These are phyloP conservation scores for Spergularia bocconei DNA, from an alignment of 148 eudicot genomes.

Conservation along the genomic window DNA sequence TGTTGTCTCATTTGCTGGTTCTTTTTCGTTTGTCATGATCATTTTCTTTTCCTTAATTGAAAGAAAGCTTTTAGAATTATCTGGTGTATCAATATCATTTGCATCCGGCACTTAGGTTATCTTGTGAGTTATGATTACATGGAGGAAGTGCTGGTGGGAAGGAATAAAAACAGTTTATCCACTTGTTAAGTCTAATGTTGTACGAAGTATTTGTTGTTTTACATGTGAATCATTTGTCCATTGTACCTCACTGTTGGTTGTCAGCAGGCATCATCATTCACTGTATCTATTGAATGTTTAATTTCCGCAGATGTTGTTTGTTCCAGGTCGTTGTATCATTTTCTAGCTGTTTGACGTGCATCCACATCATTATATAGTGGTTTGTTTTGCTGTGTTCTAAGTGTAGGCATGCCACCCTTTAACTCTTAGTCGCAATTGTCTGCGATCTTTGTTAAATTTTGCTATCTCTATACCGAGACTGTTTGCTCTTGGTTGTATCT, in stretches of 20 bases:
- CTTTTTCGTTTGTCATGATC: neutral
- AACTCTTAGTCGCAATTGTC: no score
- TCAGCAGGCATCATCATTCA: neutral
- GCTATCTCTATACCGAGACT: no score
- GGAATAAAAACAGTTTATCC: no score
- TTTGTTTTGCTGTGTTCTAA: no score
- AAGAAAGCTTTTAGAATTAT: neutral
- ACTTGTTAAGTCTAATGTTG: neutral
- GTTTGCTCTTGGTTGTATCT: neutral
- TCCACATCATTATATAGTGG: no score
- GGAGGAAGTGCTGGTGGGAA: neutral
- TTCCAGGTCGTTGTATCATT: no score
- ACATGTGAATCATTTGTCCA: neutral
- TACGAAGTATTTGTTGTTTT: neutral
- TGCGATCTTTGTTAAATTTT: no score
- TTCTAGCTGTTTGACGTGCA: no score
- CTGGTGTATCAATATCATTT: neutral
- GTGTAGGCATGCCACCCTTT: no score
- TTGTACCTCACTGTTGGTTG: constrained; percentile 4
- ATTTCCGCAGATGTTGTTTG: no score
- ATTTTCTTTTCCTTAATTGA: neutral
- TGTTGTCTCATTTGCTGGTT: neutral
- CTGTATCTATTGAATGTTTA: neutral
- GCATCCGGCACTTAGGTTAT: neutral
- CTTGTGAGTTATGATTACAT: neutral